A percentile compares a stretch with the other conserved stretches of the same genome.
These are phyloP conservation scores for Pyrenula massariospora DNA, from an alignment of 495 filamentous ascomycete genomes.

Conservation along the genomic window DNA sequence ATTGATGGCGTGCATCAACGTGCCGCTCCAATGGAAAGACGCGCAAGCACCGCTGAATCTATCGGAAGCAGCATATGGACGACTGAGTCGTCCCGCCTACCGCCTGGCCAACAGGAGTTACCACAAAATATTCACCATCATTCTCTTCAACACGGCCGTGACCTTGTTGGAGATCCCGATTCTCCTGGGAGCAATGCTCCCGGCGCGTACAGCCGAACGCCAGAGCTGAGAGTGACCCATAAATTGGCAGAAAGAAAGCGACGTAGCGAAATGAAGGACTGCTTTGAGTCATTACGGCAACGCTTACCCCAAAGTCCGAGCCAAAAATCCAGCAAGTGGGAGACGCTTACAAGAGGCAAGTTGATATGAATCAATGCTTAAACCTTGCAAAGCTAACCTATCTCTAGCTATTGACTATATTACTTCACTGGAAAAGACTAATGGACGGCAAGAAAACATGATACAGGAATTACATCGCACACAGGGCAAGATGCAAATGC, in stretches of 20 bases:
- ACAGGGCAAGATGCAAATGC: constrained; percentile 33
- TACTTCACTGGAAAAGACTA: constrained; percentile 21
- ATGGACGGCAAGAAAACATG: constrained; percentile 18
- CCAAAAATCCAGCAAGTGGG: constrained; percentile 97
- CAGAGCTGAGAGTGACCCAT: constrained; percentile 88
- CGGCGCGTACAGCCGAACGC: constrained; percentile 68
- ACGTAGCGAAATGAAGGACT: constrained; percentile 94
- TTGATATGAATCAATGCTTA: background rate
- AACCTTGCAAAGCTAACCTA: background rate
- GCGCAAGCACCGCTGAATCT: constrained; percentile 64
- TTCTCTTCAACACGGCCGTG: constrained; percentile 62
- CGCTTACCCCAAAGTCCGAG: constrained; percentile 78
- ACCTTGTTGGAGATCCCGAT: constrained; percentile 52
- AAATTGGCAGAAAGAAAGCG: constrained; percentile 95
- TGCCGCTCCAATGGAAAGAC: constrained; percentile 19
- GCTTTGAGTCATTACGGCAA: constrained; percentile 78
- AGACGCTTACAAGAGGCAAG: constrained; percentile 89
- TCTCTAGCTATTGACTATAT: constrained; percentile 33
- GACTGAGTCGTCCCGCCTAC: constrained; percentile 47
- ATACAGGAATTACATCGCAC: constrained; percentile 38
- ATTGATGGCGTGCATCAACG: constrained; percentile 15
- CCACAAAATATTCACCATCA: constrained; percentile 56
- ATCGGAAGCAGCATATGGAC: constrained; percentile 64
- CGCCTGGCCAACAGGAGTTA: constrained; percentile 54
- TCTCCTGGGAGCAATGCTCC: constrained; percentile 47